These are phyloP conservation scores for Colletotrichum higginsianum DNA, from an alignment of 2,329 filamentous ascomycete species.

Conservation along the genomic window DNA sequence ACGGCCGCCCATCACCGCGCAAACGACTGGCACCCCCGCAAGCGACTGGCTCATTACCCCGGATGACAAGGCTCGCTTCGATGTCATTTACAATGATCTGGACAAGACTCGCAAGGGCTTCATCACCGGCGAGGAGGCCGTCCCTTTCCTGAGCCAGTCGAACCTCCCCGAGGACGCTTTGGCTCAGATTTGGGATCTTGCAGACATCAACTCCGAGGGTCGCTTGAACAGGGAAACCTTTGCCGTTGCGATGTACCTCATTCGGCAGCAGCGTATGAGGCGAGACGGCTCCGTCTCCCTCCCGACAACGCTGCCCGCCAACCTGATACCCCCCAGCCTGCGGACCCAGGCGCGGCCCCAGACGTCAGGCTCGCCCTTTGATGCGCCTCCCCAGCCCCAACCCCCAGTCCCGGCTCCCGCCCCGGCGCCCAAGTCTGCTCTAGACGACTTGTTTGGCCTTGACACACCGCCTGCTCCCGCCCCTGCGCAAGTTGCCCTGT, in stretches of 20 bases:
- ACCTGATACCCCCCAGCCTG: constrained; percentile 89
- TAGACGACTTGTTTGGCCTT: constrained; percentile 94
- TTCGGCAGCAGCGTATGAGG: constrained; percentile 87
- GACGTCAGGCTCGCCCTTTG: constrained; percentile 68
- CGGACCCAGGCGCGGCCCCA: constrained; percentile 72
- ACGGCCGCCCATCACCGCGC: constrained; percentile 63
- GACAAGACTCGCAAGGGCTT: constrained; percentile 86
- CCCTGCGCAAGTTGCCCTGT: constrained; percentile 72
- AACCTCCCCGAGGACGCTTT: constrained; percentile 89
- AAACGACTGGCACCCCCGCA: constrained; percentile 54
- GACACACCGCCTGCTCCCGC: constrained; percentile 70
- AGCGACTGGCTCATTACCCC: constrained; percentile 86
- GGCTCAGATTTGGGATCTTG: constrained; percentile 96
- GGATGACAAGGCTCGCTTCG: constrained; percentile 89
- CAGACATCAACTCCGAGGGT: constrained; percentile 93
- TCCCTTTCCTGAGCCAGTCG: constrained; percentile 93
- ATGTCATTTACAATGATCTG: constrained; percentile 86
- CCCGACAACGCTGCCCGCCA: constrained; percentile 83
- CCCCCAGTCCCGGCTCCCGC: constrained; percentile 49
- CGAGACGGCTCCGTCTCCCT: constrained; percentile 73
- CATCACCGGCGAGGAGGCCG: constrained; percentile 95
- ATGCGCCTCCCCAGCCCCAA: constrained; percentile 55
- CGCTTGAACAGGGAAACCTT: constrained; percentile 91
- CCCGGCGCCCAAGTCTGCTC: constrained; percentile 79
- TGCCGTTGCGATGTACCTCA: constrained; percentile 97